Evolutionary conservation across 805 yeast species (phyloP).

Genomic region (Pichia membranifaciens): DNA sequence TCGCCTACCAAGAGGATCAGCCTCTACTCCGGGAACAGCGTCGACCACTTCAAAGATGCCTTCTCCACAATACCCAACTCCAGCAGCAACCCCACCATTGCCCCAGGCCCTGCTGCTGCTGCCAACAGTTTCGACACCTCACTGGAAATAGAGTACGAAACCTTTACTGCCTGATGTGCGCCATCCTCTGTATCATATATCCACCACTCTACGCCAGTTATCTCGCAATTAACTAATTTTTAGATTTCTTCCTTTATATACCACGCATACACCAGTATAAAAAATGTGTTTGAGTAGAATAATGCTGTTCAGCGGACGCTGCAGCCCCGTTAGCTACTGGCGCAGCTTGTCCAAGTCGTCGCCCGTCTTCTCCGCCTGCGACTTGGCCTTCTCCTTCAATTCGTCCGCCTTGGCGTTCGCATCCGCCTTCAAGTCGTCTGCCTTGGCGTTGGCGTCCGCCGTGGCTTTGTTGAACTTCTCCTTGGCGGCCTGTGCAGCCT

Average conservation of each 20-base stretch:
- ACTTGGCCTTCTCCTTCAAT: conserved; percentile 3
- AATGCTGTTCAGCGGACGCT: too few species aligned
- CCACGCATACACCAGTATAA: neutral
- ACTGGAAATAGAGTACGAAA: conserved; percentile 10
- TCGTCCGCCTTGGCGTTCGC: neutral
- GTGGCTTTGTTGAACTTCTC: conserved; percentile 6
- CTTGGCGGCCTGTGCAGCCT: conserved; percentile 3
- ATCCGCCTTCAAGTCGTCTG: conserved; percentile 5
- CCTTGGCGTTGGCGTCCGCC: conserved; percentile 2
- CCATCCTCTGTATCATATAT: neutral
- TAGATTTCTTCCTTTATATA: neutral
- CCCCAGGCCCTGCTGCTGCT: neutral
- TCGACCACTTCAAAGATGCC: conserved; percentile 1
- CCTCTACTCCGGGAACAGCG: neutral
- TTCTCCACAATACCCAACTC: conserved; percentile 1
- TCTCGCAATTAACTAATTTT: neutral
- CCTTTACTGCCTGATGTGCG: conserved; percentile 8
- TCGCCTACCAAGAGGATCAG: conserved; percentile 2
- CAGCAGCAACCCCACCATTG: too few species aligned
- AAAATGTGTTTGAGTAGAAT: neutral
- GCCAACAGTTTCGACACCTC: neutral
- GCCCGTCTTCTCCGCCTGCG: conserved; percentile 4
- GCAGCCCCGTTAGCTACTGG: too few species aligned
- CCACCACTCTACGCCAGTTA: too few species aligned
- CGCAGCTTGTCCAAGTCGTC: neutral